Base-by-base conservation (phyloP, 2,329 filamentous ascomycete genomes). In the Penicillium frequentans region DNA sequence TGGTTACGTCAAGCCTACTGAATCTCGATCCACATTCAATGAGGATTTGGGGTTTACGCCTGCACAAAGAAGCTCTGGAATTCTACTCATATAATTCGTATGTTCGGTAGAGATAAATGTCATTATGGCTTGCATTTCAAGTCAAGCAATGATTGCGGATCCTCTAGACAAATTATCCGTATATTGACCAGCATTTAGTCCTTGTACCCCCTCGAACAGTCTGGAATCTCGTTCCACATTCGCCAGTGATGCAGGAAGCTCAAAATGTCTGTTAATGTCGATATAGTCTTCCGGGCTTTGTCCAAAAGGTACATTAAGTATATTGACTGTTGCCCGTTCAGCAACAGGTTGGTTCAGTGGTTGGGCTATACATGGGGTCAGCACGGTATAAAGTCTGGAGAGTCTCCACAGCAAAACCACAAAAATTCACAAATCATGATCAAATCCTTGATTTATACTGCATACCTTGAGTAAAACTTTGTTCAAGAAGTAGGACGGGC, bases 241-340 rank as follows among this genome's bases (percentile, higher is more conserved):
- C 3, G 39, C 27, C 19, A 46, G 45, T 5, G 64, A 65, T 8
- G 46, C 59, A 14, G 63, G 64, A 2, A 66, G 35, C 49, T 66
- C 61, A 24, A 66, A 66, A 33, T 66, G 64, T 11, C 62, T 65
- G 7, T 54, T 62, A 23, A 66, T 54, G 10, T 49, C 10, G 14
- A 57, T 53, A 26, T 58, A 59, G 23, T 57, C 55, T 5, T 27
- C 31, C 3, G 51, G 42, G 4, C 42, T 39, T 8, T 59, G 54
- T 9, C 56, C 63, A 16, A 44, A 57, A 1, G 57, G 52, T 3
- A 49, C 46, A 43, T 65, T 64, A 7, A 64, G 50, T 37, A 66
- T 66, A 50, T 64, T 66, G 23, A 64, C 64, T 16, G 64, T 65
- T 10, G 60, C 50, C 16, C 62, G 60, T 31, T 43, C 39, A 10